phyloP scores from a whole-genome alignment of 768 basidiomycete genomes.

The Clitopilus passeckerianus region DNA sequence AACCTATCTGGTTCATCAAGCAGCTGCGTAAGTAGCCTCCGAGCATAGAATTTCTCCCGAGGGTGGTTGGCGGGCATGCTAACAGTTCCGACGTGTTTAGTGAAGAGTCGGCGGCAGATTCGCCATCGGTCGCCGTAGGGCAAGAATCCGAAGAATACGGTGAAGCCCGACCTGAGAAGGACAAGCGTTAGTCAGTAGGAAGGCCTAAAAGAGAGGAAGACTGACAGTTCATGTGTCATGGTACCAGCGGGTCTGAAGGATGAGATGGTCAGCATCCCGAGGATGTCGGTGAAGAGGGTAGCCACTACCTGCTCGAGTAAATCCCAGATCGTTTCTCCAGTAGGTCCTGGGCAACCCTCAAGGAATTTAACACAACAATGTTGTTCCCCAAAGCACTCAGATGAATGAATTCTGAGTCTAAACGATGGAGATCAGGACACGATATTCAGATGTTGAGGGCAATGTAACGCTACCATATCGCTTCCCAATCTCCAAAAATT shows the following conservation, averaged over 20 bases:
- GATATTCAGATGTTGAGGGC: background rate
- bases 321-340: slow-evolving; percentile 6
- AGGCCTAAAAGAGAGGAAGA: background rate
- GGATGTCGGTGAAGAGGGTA: background rate
- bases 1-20: background rate
- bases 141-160: background rate
- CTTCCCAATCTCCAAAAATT: slow-evolving; percentile 34
- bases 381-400: slow-evolving; percentile 3
- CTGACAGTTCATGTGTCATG: slow-evolving; percentile 5
- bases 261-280: background rate
- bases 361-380: slow-evolving; percentile 3
- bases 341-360: slow-evolving; percentile 4
- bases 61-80: background rate
- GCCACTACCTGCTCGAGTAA: slow-evolving; percentile 4
- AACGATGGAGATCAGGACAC: background rate
- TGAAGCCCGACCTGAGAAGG: background rate
- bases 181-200: background rate
- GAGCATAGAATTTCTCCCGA: background rate
- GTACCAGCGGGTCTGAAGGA: background rate
- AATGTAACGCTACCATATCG: slow-evolving; percentile 20
- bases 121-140: background rate
- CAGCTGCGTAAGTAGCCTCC: background rate
- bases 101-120: background rate
- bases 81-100: background rate
- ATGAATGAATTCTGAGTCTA: slow-evolving; percentile 3